Evolutionary conservation across 768 basidiomycete species (phyloP).

Genomic region (Gyrodon lividus): DNA sequence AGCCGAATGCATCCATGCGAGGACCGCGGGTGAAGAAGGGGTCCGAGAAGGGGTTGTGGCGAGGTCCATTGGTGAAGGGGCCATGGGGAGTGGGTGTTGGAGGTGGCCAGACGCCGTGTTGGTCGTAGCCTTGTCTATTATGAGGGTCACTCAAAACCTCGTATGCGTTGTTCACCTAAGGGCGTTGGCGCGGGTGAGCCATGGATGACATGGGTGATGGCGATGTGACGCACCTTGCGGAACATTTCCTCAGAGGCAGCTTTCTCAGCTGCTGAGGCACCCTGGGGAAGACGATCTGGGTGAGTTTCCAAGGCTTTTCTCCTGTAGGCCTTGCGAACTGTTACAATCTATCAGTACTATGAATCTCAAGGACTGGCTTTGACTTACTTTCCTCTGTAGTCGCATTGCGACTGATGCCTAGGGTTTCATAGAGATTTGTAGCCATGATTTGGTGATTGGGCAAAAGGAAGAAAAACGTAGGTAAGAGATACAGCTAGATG

Average conservation of each 20-base stretch:
- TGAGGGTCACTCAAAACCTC: conserved; percentile 65
- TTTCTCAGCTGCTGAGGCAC: conserved; percentile 59
- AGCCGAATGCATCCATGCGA: conserved; percentile 27
- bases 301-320: conserved; percentile 70
- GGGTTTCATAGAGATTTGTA: conserved; percentile 61
- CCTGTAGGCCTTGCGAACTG: conserved; percentile 81
- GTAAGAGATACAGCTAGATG: background rate
- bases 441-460: conserved; percentile 38
- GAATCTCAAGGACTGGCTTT: background rate
- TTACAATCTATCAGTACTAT: conserved; percentile 4
- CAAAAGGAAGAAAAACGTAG: background rate
- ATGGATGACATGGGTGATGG: conserved; percentile 23
- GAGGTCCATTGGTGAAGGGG: conserved; percentile 14
- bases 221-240: conserved; percentile 37
- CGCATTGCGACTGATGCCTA: conserved; percentile 55
- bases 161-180: conserved; percentile 74
- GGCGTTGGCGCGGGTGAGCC: conserved; percentile 13
- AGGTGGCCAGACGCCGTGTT: conserved; percentile 74
- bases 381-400: conserved; percentile 62
- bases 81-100: conserved; percentile 32
- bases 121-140: conserved; percentile 66
- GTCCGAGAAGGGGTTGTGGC: conserved; percentile 16
- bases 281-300: conserved; percentile 65
- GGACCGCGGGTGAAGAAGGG: conserved; percentile 25
- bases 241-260: conserved; percentile 58